These are phyloP conservation scores for Ustilago hordei DNA, from an alignment of 1,284 basidiomycete genomes.

Conservation along the genomic window DNA sequence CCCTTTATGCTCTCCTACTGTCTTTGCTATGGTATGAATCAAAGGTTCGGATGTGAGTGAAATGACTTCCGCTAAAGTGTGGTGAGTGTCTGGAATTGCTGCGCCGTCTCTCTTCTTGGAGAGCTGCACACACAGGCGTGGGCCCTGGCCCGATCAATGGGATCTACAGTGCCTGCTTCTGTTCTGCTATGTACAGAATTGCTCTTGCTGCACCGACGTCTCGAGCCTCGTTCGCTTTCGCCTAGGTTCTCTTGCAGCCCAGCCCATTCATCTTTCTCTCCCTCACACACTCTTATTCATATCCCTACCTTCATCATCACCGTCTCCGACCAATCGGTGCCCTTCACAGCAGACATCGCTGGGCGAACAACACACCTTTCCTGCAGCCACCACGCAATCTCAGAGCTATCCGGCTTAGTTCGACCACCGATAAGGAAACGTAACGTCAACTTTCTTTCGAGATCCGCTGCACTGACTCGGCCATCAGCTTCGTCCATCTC, in stretches of 20 bases:
- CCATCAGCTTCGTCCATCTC: neutral
- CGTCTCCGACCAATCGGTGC: neutral
- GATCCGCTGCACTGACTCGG: neutral
- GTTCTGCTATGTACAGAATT: neutral
- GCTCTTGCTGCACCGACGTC: slow-evolving; percentile 5
- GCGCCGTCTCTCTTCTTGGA: neutral
- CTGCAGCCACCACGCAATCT: neutral
- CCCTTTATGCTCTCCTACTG: no score
- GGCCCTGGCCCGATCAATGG: slow-evolving; percentile 10
- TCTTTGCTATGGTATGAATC: no score
- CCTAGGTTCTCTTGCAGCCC: neutral
- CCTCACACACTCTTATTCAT: neutral
- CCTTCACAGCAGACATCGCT: neutral
- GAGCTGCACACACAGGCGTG: neutral
- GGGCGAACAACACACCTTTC: neutral
- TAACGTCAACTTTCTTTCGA: neutral
- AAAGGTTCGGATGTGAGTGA: no score
- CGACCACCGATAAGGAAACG: neutral
- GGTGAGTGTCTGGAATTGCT: neutral
- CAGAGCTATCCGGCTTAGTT: neutral
- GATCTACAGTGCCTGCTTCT: slow-evolving; percentile 8
- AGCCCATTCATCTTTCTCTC: neutral
- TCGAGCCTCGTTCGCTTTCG: slow-evolving; percentile 1
- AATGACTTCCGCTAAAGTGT: neutral
- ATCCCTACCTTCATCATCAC: neutral